Percentiles rank a stretch among this genome's conserved stretches.
Evolutionary conservation across 2,329 filamentous ascomycete species (phyloP).

Genomic region (Xylariaceae sp.): DNA sequence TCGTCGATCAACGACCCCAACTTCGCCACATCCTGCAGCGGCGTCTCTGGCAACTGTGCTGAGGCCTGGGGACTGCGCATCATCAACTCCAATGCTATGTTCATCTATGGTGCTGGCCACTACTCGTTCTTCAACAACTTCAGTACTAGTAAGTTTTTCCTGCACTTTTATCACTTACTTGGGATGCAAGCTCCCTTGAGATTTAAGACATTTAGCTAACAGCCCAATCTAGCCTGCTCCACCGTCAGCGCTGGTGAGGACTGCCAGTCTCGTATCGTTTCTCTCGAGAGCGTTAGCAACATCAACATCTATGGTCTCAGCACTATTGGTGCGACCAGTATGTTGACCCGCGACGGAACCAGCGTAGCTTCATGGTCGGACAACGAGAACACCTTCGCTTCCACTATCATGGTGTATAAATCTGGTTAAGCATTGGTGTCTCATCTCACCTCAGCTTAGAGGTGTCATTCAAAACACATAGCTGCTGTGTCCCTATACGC

Average conservation of each 20-base stretch:
- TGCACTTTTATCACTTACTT: too few species aligned
- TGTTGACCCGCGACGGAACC: neutral
- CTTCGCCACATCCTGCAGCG: constrained; percentile 4
- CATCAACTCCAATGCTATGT: constrained; percentile 50
- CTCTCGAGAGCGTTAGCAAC: neutral
- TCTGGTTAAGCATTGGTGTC: neutral
- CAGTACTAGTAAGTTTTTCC: neutral
- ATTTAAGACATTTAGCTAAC: neutral
- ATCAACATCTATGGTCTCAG: neutral
- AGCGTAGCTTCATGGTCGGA: neutral
- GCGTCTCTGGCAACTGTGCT: constrained; percentile 39
- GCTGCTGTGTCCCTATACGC: too few species aligned
- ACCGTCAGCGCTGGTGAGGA: neutral
- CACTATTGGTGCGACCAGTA: neutral
- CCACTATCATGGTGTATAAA: constrained; percentile 9
- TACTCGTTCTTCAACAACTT: constrained; percentile 18
- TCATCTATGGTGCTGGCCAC: constrained; percentile 57
- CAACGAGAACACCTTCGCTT: constrained; percentile 6
- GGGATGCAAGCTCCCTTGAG: neutral
- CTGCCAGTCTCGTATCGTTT: neutral
- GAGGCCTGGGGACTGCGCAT: constrained; percentile 65
- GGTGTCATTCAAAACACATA: too few species aligned
- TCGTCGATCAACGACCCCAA: constrained; percentile 34
- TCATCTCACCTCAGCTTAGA: too few species aligned
- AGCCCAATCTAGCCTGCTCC: neutral